Evolutionary conservation across 208 protist species (phyloP), one percentile per base, ranked within the genome.

Genomic region (Phytomonas sp.): DNA sequence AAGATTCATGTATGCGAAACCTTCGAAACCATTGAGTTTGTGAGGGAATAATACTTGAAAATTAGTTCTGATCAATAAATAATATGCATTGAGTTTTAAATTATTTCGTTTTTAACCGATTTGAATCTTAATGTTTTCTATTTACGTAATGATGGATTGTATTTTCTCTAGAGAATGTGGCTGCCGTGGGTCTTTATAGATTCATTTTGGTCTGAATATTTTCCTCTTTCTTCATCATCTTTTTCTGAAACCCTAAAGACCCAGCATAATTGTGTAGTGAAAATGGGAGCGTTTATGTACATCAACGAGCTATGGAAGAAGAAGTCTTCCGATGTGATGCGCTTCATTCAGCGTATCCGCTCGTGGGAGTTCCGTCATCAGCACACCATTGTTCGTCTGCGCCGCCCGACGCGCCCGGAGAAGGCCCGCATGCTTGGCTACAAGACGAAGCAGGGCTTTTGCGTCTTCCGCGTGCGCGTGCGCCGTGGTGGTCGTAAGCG

Each of bases 321-420:
- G 88, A 99, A 99, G 92, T 99, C 99, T 94, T 99, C 94, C 84
- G 99, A 99, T 94, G 98, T 98, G 77, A 92, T 99, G 80, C 96
- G 98, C 82, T 99, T 99, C 95, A 91, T 99, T 59, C 87, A 97
- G 72, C 96, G 99, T 75, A 85, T 99, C 59, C 96, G 99, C 74
- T 88, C 87, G 78, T 99, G 99, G 99, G 98, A 99, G 92, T 99
- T 97, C 93, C 95, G 98, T 76, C 97, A 99, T 82, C 87, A 94
- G 81, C 86, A 95, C 83, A 89, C 87, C 32, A 79, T 97, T 69
- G 87, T 95, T 33, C 81, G 99, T 79, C 91, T 97, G 73, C 78
- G 92, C 71, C 94, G 92, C 75, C 98, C 99, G 60, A 98, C 97
- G 60, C 92, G 99, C 78, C 97, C 98, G 61, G 99, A 99, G 82